Conservation (phyloP, 768 basidiomycete genomes). For the Pleurotus ostreatus region DNA sequence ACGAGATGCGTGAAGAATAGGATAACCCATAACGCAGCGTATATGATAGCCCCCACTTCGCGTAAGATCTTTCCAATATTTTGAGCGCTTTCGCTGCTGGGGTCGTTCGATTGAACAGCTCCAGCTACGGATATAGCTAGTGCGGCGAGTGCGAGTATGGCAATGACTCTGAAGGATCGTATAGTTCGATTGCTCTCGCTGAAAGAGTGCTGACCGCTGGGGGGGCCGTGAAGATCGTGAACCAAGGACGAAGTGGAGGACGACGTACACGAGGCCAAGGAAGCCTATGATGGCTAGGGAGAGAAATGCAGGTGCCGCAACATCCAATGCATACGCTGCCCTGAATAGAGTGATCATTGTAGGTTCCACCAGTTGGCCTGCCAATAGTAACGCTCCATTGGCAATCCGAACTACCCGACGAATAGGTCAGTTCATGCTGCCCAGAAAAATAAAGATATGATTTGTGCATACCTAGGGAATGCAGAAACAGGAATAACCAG, state of each 20-base stretch:
- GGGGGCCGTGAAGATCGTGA: constrained; percentile 15
- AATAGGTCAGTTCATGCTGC: constrained; percentile 5
- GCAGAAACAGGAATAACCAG: constrained; percentile 65
- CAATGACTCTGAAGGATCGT: constrained; percentile 31
- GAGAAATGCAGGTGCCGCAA: constrained; percentile 36
- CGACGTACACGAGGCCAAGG: constrained; percentile 45
- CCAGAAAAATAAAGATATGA: background rate
- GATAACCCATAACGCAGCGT: constrained; percentile 35
- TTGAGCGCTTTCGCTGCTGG: constrained; percentile 25
- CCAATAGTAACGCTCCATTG: constrained; percentile 52
- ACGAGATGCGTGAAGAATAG: constrained; percentile 36
- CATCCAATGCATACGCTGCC: constrained; percentile 49
- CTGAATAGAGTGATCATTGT: constrained; percentile 41
- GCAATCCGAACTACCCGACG: constrained; percentile 47
- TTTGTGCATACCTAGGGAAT: constrained; percentile 46
- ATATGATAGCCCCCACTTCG: constrained; percentile 38
- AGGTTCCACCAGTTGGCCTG: constrained; percentile 40
- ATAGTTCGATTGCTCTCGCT: constrained; percentile 44
- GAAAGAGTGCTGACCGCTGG: constrained; percentile 47
- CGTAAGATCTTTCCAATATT: constrained; percentile 35
- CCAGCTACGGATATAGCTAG: constrained; percentile 42
- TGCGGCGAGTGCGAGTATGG: constrained; percentile 32
- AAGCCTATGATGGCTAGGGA: constrained; percentile 42
- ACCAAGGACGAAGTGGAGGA: constrained; percentile 13
- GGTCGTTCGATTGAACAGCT: constrained; percentile 30